A percentile compares a stretch with the other conserved stretches of the same genome.
Evolutionary conservation across 2,329 filamentous ascomycete genomes (phyloP).

Genomic region (Tetracladium maxilliforme): DNA sequence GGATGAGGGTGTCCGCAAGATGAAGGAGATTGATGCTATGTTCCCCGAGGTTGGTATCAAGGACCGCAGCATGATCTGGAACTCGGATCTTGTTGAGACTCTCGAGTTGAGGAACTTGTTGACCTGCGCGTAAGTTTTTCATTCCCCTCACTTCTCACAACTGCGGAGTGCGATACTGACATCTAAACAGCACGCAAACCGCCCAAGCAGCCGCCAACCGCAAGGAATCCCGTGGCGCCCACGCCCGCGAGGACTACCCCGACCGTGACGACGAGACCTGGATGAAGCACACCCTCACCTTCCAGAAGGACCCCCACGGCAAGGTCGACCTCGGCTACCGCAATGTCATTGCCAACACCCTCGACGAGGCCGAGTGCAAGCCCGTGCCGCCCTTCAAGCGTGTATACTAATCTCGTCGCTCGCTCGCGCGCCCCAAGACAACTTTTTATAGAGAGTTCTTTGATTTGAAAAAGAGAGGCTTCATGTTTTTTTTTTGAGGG

Average conservation of each 20-base stretch:
- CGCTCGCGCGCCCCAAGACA: no score
- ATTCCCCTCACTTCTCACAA: conserved; percentile 6
- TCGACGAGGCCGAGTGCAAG: conserved; percentile 95
- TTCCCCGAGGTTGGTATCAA: conserved; percentile 84
- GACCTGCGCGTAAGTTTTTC: conserved; percentile 72
- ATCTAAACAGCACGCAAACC: conserved; percentile 65
- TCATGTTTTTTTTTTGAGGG: no score
- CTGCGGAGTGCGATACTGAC: conserved; percentile 5
- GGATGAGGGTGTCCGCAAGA: conserved; percentile 83
- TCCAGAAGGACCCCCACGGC: conserved; percentile 85
- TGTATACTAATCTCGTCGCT: conserved; percentile 73
- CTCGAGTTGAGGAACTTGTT: conserved; percentile 89
- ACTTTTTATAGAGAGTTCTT: no score
- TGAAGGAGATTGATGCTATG: conserved; percentile 66
- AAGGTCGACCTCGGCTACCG: conserved; percentile 80
- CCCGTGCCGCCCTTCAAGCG: conserved; percentile 92
- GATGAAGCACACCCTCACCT: conserved; percentile 99
- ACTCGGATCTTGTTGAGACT: conserved; percentile 92
- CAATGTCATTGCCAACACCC: conserved; percentile 63
- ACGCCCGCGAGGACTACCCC: conserved; percentile 92
- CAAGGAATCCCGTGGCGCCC: conserved; percentile 93
- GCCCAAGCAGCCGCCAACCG: conserved; percentile 80
- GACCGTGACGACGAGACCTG: conserved; percentile 91
- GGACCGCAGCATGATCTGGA: conserved; percentile 99
- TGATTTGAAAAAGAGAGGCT: no score